Base-by-base conservation (phyloP, 202 grass and related monocot species). In the Zoysia matrella region DNA sequence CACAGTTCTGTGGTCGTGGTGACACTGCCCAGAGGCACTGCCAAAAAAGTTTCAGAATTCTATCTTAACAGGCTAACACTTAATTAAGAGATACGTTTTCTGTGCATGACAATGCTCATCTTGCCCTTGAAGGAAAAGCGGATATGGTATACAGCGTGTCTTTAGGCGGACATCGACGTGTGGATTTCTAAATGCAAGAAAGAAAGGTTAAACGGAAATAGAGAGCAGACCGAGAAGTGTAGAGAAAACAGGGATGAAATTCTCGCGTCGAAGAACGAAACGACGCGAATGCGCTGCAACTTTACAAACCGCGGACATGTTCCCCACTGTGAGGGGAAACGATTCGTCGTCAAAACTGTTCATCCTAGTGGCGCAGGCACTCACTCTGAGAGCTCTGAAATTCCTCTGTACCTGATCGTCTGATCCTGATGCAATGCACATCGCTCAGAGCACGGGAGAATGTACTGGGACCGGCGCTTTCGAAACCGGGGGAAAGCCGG, bases 401-500 rank as follows among this genome's bases (percentile, higher is more conserved):
- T 2, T 52, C 39, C 65, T 65, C 65, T 22, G 41, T 56, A 49
- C 65, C 73, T 16, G 14, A 50, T 51, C 15, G 71, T 30, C 1
- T 51, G 1, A 9, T 57, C 13, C 74, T 43, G 22, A 69, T 58
- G 42, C 53, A 8, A 43, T 43, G 69, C 62, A 72, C 22, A 6
- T 22, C 11, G 47, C 46, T 4, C 18, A 8, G 7, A 18, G 72
- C 41, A 12, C 9, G 15, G 52, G 62, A 22, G 22, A 22, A 22
- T 22, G 42, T n/a, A 53, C 53, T 80, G 3, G 76, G 63, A 36
- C 50, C 55, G 61, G 44, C 54, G 69, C 18, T 69, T 40, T 67
- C 11, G 50, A 58, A 85, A 57, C 9, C 3, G 8, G 51, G 22
- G 22, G 22, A 86, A 89, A 89, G 78, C 82, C 83, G 63, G 22